Percentiles rank a stretch among this genome's conserved stretches.
phyloP scores from a whole-genome alignment of 148 eudicot species.

The Fallopia convolvulus region DNA sequence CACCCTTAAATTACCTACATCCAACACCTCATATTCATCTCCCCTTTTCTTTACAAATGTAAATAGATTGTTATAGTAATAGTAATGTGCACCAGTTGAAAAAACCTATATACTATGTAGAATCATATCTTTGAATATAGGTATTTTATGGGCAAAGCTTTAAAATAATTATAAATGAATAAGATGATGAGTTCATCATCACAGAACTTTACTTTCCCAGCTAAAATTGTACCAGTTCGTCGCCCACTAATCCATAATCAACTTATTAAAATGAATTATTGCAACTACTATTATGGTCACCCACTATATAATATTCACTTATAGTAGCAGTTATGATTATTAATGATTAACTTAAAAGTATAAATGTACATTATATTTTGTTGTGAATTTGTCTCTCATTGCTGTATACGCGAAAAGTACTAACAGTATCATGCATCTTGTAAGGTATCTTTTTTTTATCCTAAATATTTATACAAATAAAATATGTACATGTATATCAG shows the following conservation, averaged over 20 bases:
- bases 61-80: neutral
- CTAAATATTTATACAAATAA: too few species aligned
- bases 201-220: neutral
- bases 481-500: too few species aligned
- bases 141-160: neutral
- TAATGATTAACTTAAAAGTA: neutral
- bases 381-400: too few species aligned
- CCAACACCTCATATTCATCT: too few species aligned
- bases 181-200: neutral
- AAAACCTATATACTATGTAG: too few species aligned
- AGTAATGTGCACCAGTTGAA: too few species aligned
- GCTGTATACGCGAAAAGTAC: too few species aligned
- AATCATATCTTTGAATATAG: neutral
- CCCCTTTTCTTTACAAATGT: too few species aligned
- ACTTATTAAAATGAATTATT: neutral
- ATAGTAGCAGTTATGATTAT: neutral
- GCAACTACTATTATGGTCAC: constrained; percentile 3
- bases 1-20: too few species aligned
- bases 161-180: neutral
- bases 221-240: neutral
- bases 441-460: too few species aligned
- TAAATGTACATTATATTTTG: neutral
- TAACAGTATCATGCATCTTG: too few species aligned
- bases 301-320: neutral
- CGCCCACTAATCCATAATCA: neutral